Percentiles rank a stretch among this genome's conserved stretches.
Evolutionary conservation across 768 basidiomycete species (phyloP).

Genomic region (Polyporus arcularius): DNA sequence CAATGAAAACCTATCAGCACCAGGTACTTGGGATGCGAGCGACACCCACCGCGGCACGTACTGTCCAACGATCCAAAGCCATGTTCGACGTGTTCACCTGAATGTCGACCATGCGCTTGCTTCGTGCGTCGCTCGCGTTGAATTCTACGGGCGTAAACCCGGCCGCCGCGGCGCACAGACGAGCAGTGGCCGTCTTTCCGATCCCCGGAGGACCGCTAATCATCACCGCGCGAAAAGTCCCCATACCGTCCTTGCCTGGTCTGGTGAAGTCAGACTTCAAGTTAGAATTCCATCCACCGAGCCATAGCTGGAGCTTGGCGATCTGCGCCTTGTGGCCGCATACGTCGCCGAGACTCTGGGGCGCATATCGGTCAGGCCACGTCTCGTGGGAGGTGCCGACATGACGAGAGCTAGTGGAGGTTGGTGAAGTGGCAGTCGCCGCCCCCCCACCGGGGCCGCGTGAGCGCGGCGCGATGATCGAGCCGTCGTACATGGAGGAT

Average conservation of each 20-base stretch:
- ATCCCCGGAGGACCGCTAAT: constrained; percentile 96
- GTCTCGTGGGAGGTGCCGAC: too few relatives aligned
- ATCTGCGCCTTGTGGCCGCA: too few relatives aligned
- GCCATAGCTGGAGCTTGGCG: too few relatives aligned
- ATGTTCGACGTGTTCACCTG: constrained; percentile 89
- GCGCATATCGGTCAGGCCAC: too few relatives aligned
- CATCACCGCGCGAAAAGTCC: constrained; percentile 81
- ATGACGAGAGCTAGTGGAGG: too few relatives aligned
- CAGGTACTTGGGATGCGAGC: background rate
- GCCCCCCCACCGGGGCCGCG: too few relatives aligned
- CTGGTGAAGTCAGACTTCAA: constrained; percentile 85
- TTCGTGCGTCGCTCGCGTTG: constrained; percentile 93
- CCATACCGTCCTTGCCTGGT: constrained; percentile 89
- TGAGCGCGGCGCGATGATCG: too few relatives aligned
- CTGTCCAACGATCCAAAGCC: constrained; percentile 85
- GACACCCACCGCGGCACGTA: constrained; percentile 48
- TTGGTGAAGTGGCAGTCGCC: too few relatives aligned
- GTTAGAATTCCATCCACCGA: too few relatives aligned
- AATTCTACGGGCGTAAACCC: constrained; percentile 94
- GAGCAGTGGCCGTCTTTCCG: constrained; percentile 96
- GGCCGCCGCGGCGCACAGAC: constrained; percentile 83
- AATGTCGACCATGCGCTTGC: constrained; percentile 96
- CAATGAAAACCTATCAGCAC: background rate
- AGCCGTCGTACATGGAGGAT: too few relatives aligned
- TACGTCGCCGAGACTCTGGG: too few relatives aligned